Base-by-base conservation (phyloP, 345 rosid genomes). In the Ceriops tagal region DNA sequence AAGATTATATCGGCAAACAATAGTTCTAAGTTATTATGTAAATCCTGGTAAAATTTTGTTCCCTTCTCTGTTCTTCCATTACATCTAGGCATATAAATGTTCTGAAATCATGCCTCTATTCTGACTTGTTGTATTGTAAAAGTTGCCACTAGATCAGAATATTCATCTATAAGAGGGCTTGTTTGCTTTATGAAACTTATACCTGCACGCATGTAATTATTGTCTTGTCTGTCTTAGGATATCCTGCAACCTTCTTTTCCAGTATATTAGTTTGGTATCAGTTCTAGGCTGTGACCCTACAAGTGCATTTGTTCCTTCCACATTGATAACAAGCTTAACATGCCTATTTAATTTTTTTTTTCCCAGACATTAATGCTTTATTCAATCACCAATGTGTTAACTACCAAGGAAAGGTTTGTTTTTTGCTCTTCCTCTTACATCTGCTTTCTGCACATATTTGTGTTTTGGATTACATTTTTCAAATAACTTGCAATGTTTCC, bases 351-450 rank as follows among this genome's bases (percentile, higher is more conserved):
- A 74, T 51, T 32, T 57, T 53, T 72, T 68, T 72, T 68, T 28
- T 78, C 78, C 58, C 92, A 93, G 98, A 91, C 65, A 88, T 93
- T 75, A 91, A 88, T 82, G 83, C 86, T 58, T 79, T 86, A 66
- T 93, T 89, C 82, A 91, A 80, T 83, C 89, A 62, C 66, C 84
- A 73, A 26, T 91, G 90, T 67, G 37, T 77, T 58, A 93, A 89
- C 81, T 85, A 91, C 72, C 75, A 78, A 76, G 98, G 98, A 78
- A 93, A 91, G 93, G 97, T 93, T 58, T 1, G 86, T 68, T 67
- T 58, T 19, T 30, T 58, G 21, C 34, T 62, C 57, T 32, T 59
- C 66, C 49, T 49, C 39, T 53, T 67, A 37, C 68, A 11, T 65
- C 53, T 64, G 61, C 35, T 39, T 53, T 34, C 6, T 35, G 59